phyloP scores from a whole-genome alignment of 2,329 filamentous ascomycete species.

The Botryotinia calthae region DNA sequence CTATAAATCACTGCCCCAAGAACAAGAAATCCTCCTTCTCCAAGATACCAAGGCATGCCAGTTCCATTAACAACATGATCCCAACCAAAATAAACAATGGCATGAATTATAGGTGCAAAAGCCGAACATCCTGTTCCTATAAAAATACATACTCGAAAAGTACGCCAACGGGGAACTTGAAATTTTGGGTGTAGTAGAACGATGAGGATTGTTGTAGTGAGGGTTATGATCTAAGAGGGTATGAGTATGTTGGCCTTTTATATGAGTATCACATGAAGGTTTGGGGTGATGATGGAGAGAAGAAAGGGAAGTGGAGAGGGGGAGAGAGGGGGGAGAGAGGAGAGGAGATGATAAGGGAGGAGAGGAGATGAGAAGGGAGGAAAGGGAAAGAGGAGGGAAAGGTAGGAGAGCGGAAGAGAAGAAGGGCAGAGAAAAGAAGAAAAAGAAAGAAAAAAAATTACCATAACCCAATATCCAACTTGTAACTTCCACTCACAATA shows the following conservation, averaged over 20 bases:
- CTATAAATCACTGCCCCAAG: constrained; percentile 20
- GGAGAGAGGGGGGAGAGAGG: too few species aligned
- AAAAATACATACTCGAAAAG: constrained; percentile 13
- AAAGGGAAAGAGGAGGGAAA: too few species aligned
- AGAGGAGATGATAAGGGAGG: too few species aligned
- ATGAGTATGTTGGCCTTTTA: not conserved
- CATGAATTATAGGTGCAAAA: constrained; percentile 16
- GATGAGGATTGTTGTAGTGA: not conserved
- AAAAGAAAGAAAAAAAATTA: not conserved
- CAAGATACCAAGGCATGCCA: constrained; percentile 27
- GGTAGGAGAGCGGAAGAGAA: too few species aligned
- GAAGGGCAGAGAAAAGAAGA: too few species aligned
- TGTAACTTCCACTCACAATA: constrained; percentile 18
- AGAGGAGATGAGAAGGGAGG: not conserved
- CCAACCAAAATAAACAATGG: constrained; percentile 19
- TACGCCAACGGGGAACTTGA: constrained; percentile 12
- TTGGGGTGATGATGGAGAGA: not conserved
- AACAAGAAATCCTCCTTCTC: constrained; percentile 24
- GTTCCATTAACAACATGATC: constrained; percentile 8
- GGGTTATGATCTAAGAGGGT: not conserved
- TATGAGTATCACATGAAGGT: not conserved
- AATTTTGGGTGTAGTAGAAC: constrained; percentile 15
- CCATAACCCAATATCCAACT: constrained; percentile 16
- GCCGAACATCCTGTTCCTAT: constrained; percentile 7
- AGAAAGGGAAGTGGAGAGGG: too few species aligned